These are phyloP conservation scores for Perkinsus marinus DNA, from an alignment of 169 alveolate species.

Conservation along the genomic window DNA sequence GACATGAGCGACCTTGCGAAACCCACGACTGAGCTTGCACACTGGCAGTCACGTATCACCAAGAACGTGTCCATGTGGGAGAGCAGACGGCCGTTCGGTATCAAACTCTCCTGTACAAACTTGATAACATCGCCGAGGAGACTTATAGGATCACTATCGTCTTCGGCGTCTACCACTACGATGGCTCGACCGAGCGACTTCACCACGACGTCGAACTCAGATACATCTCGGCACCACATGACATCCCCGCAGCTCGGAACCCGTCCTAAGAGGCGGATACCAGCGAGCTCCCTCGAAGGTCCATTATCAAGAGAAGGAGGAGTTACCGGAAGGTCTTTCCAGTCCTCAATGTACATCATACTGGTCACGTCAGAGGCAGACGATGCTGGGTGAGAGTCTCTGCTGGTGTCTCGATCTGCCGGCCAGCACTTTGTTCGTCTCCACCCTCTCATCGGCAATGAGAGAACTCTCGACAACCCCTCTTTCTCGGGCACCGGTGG, in stretches of 20 bases:
- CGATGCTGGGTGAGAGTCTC: background rate
- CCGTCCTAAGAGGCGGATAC: background rate
- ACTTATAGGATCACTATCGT: background rate
- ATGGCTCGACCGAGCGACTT: background rate
- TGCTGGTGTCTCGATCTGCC: background rate
- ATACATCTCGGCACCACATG: background rate
- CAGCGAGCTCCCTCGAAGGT: background rate
- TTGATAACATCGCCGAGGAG: background rate
- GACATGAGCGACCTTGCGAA: background rate
- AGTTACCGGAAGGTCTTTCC: background rate
- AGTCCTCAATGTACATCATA: background rate
- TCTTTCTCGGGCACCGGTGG: background rate
- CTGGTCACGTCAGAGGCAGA: background rate
- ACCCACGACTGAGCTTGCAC: background rate
- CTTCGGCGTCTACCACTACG: background rate
- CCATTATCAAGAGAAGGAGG: background rate
- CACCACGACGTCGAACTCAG: background rate
- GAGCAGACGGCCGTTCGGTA: background rate
- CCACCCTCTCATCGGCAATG: background rate
- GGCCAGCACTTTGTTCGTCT: background rate
- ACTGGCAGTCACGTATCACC: background rate
- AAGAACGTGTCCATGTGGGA: background rate
- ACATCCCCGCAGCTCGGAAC: background rate
- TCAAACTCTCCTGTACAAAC: background rate
- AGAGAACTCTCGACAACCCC: background rate